Evolutionary conservation across 148 eudicot species (phyloP).

Genomic region (Rhododendron simsii): DNA sequence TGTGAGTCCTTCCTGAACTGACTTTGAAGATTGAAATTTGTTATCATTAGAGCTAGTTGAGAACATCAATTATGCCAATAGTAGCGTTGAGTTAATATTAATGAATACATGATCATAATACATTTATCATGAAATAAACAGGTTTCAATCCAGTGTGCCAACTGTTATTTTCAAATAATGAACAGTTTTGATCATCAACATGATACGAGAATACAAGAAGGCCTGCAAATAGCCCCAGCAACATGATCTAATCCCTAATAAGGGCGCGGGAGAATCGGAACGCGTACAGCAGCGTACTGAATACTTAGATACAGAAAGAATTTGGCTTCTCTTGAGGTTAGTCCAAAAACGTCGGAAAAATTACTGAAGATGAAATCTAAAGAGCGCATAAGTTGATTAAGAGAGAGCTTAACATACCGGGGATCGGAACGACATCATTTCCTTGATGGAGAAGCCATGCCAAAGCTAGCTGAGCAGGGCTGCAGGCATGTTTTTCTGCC

Average conservation of each 20-base stretch:
- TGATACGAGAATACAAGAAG: not conserved
- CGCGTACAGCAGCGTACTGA: not conserved
- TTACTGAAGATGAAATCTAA: not conserved
- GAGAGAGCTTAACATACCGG: conserved; percentile 24
- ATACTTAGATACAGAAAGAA: not conserved
- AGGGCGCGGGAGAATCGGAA: not conserved
- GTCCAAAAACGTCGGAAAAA: not conserved
- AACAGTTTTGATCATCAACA: not conserved
- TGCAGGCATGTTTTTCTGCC: conserved; percentile 30
- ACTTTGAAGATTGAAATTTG: not conserved
- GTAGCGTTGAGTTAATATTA: not conserved
- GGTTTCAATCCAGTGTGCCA: not conserved
- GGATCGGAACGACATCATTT: conserved; percentile 37
- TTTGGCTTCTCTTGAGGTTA: not conserved
- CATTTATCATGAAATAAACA: not conserved
- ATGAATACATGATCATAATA: not conserved
- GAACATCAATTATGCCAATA: not conserved
- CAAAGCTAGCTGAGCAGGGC: conserved; percentile 38
- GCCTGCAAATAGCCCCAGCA: not conserved
- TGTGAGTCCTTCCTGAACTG: not conserved
- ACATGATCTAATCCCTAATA: not conserved
- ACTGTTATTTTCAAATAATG: too few species aligned
- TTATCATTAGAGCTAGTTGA: not conserved
- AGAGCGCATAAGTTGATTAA: not conserved
- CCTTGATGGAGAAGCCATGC: conserved; percentile 49